These are phyloP conservation scores for Metschnikowia similis DNA, from an alignment of 805 yeast species.

Conservation along the genomic window DNA sequence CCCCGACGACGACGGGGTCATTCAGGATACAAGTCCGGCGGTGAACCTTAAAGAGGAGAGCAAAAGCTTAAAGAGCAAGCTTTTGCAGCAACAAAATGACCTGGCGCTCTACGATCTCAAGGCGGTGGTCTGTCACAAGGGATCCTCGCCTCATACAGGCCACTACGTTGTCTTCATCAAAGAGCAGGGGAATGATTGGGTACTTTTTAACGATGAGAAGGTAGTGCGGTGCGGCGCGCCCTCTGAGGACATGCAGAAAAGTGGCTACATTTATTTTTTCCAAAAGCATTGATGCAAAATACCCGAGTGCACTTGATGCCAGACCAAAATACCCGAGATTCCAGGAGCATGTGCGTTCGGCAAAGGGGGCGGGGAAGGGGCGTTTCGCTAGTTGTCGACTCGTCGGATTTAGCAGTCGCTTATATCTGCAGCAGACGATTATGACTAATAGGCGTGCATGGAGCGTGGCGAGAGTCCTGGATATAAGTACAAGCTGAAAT, in stretches of 20 bases:
- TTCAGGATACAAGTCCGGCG: conserved; percentile 28
- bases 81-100: conserved; percentile 5
- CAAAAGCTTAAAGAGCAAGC: conserved; percentile 12
- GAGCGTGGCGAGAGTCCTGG: neutral
- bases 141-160: conserved; percentile 84
- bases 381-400: too few species aligned
- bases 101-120: conserved; percentile 44
- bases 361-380: too few species aligned
- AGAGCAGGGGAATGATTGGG: conserved; percentile 54
- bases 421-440: neutral
- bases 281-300: conserved; percentile 3
- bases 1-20: conserved; percentile 70
- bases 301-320: neutral
- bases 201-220: conserved; percentile 84
- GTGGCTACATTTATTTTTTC: conserved; percentile 49
- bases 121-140: conserved; percentile 83
- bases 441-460: conserved; percentile 2
- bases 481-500: neutral
- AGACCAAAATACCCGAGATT: too few species aligned
- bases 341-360: too few species aligned
- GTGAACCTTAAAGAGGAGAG: conserved; percentile 28
- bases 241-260: conserved; percentile 40
- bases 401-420: neutral
- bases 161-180: conserved; percentile 81
- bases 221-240: conserved; percentile 55